Base-by-base conservation (phyloP, 495 filamentous ascomycete genomes). In the Penicillium pulvis region DNA sequence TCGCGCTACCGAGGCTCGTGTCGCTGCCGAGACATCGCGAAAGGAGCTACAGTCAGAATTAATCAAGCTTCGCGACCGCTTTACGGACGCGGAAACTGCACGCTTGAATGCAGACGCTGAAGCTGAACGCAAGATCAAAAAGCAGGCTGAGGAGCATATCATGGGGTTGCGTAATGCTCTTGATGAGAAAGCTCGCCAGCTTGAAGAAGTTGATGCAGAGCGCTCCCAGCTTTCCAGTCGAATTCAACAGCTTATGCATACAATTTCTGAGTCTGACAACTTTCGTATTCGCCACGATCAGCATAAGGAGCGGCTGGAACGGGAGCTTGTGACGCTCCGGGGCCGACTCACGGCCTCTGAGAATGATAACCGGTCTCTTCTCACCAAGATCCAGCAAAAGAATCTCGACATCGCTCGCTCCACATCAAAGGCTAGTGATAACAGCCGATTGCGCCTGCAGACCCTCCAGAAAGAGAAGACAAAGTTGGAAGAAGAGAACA, bases 321-420 rank as follows among this genome's bases (percentile, higher is more conserved):
- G 91, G 43, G 94, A 98, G 68, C 81, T 96, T n/a, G 88, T 92
- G 35, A 96, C 93, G 1, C 83, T 97, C 41, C 96, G 93, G 66
- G 93, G 93, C 56, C 87, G 94, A 30, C 81, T 98, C 50, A 84
- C 88, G 12, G 94, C 94, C 30, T 98, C 94, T 0, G 94, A 98
- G 66, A 97, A 98, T 66, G 94, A 98, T 74, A 98, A 98, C 65
- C 87, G 91, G n/a, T 87, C 92, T 36, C 79, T 98, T 0, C 81
- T 98, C 48, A 98, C 97, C 69, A 98, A 98, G 72, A 81, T 98
- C 11, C 94, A 98, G 63, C 93, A 97, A 65, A 98, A 98, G 81
- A 95, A 95, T 45, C 85, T 98, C 8, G 94, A 98, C 68, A 94
- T 98, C 68, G 93, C 92, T 30, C 82, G 95, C 42, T 93, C 94